Evolutionary conservation across 768 basidiomycete species (phyloP).

Genomic region (Boletellus ananiceps): DNA sequence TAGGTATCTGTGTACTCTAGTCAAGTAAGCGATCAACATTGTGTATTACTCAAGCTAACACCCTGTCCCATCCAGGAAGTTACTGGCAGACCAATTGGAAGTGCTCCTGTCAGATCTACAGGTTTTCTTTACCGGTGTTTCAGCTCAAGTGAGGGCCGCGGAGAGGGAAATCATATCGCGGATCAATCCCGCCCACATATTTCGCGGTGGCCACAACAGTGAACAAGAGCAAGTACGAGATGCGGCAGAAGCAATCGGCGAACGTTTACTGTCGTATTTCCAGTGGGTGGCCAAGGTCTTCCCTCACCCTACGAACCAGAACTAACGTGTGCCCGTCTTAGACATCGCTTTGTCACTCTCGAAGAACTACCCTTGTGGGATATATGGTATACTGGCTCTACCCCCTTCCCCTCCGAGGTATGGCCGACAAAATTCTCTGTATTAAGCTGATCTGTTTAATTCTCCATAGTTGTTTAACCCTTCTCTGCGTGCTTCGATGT

Average conservation of each 20-base stretch:
- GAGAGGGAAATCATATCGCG: conserved; percentile 33
- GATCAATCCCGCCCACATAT: conserved; percentile 18
- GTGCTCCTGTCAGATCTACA: conserved; percentile 40
- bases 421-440: conserved; percentile 4
- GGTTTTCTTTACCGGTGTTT: conserved; percentile 34
- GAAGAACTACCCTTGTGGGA: conserved; percentile 59
- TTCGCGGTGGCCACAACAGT: conserved; percentile 15
- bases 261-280: conserved; percentile 50
- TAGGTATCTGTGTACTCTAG: conserved; percentile 42
- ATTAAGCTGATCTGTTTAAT: background rate
- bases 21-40: conserved; percentile 38
- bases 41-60: conserved; percentile 13
- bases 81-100: conserved; percentile 32
- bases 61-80: conserved; percentile 33
- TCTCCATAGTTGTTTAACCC: conserved; percentile 60
- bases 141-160: conserved; percentile 27
- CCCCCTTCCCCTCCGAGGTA: conserved; percentile 68
- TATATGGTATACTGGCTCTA: conserved; percentile 65
- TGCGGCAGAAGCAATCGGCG: conserved; percentile 33
- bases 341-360: conserved; percentile 40
- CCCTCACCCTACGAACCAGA: background rate
- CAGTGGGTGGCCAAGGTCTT: conserved; percentile 34
- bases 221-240: conserved; percentile 14
- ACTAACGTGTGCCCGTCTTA: conserved; percentile 20
- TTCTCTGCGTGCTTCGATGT: conserved; percentile 54